These are phyloP conservation scores for Flaveria bidentis DNA, from an alignment of 129 eudicot species.

Conservation along the genomic window DNA sequence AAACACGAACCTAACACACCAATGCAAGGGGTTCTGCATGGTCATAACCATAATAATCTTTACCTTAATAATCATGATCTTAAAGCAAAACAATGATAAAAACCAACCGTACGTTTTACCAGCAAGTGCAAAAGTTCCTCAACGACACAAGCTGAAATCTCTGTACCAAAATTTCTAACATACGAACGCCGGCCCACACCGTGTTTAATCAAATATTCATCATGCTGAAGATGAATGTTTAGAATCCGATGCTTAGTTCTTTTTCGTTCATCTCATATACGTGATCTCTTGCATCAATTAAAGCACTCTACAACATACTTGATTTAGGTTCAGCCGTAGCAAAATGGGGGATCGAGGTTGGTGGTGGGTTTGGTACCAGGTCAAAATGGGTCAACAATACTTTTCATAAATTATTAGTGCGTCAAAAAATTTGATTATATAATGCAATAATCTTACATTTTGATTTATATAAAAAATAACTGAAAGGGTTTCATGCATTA, in stretches of 20 bases:
- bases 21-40: neutral
- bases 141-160: constrained; percentile 21
- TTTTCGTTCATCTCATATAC: constrained; percentile 91
- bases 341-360: neutral
- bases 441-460: neutral
- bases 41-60: neutral
- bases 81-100: neutral
- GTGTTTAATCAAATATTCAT: neutral
- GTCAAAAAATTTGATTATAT: neutral
- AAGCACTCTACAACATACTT: constrained; percentile 68
- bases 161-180: constrained; percentile 46
- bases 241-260: constrained; percentile 68
- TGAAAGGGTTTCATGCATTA: neutral
- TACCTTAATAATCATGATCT: neutral
- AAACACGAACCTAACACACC: neutral
- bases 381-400: neutral
- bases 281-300: constrained; percentile 88
- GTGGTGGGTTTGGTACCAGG: neutral
- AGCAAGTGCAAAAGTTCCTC: constrained; percentile 16
- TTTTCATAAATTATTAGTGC: neutral
- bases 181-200: constrained; percentile 24
- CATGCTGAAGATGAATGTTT: constrained; percentile 20
- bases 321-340: constrained; percentile 8
- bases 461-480: neutral
- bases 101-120: neutral